These are phyloP conservation scores for Ambrosia trifida DNA, from an alignment of 129 eudicot species.

Conservation along the genomic window DNA sequence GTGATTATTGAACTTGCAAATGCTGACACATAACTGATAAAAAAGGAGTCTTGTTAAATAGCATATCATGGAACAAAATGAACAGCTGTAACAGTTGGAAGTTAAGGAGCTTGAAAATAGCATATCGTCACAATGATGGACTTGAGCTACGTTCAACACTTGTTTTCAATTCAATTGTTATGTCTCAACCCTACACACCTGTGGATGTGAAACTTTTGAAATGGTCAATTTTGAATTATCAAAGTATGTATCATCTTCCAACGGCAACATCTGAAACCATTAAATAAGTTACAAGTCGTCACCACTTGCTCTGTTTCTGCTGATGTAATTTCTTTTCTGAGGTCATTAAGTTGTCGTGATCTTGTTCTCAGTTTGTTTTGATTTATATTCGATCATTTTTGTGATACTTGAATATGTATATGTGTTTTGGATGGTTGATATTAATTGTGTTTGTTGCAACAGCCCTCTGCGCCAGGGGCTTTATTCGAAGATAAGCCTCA, in stretches of 20 bases:
- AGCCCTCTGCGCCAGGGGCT: slow-evolving; percentile 69
- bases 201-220: no score
- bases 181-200: no score
- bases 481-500: slow-evolving; percentile 94
- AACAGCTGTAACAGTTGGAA: not conserved
- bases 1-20: not conserved
- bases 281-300: not conserved
- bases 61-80: not conserved
- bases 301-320: not conserved
- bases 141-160: not conserved
- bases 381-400: not conserved
- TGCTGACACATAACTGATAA: not conserved
- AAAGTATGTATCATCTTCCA: slow-evolving; percentile 19
- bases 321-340: not conserved
- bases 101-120: not conserved
- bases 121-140: not conserved
- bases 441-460: slow-evolving; percentile 34
- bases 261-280: slow-evolving; percentile 8
- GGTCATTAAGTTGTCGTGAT: slow-evolving; percentile 2
- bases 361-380: not conserved
- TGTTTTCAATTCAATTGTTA: not conserved
- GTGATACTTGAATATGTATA: not conserved
- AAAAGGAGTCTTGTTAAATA: not conserved
- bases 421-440: not conserved
- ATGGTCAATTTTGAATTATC: no score